A percentile compares a stretch with the other conserved stretches of the same genome.
Conservation (phyloP, 805 yeast species). For the Wickerhamomyces kurtzmanii region DNA sequence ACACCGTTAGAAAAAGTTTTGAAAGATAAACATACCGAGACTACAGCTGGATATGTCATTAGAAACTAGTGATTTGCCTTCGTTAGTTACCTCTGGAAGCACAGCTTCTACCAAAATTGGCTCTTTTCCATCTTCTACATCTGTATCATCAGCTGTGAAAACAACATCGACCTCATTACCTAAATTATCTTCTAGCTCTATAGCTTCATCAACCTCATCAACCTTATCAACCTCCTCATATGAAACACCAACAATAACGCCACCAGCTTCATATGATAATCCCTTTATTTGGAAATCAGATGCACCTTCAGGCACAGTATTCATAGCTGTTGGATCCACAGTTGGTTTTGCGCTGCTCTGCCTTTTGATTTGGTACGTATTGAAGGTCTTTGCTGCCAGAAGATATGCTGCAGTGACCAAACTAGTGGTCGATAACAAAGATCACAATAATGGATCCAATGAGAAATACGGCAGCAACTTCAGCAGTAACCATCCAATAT, state of each 20-base stretch:
- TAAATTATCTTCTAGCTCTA: conserved; percentile 3
- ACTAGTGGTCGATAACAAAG: conserved; percentile 9
- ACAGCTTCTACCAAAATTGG: no score
- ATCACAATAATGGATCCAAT: conserved; percentile 8
- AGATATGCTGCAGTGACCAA: conserved; percentile 39
- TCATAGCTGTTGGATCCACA: conserved; percentile 69
- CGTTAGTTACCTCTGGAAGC: no score
- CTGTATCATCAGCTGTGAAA: conserved; percentile 1
- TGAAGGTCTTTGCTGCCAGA: conserved; percentile 37
- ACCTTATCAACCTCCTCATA: conserved; percentile 10
- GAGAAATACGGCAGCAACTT: conserved; percentile 8
- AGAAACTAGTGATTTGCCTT: no score
- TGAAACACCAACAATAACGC: conserved; percentile 24
- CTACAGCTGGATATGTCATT: no score
- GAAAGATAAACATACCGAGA: no score
- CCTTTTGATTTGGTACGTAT: conserved; percentile 41
- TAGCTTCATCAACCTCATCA: background rate
- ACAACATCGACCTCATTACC: conserved; percentile 6
- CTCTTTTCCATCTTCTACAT: no score
- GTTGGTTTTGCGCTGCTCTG: conserved; percentile 49
- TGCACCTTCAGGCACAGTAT: conserved; percentile 69
- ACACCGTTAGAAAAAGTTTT: no score
- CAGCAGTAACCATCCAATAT: conserved; percentile 4
- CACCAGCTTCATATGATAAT: conserved; percentile 50
- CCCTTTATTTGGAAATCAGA: conserved; percentile 48